Evolutionary conservation across 495 filamentous ascomycete species (phyloP), one percentile per base, ranked within the genome.

Genomic region (Bombardia bombarda): DNA sequence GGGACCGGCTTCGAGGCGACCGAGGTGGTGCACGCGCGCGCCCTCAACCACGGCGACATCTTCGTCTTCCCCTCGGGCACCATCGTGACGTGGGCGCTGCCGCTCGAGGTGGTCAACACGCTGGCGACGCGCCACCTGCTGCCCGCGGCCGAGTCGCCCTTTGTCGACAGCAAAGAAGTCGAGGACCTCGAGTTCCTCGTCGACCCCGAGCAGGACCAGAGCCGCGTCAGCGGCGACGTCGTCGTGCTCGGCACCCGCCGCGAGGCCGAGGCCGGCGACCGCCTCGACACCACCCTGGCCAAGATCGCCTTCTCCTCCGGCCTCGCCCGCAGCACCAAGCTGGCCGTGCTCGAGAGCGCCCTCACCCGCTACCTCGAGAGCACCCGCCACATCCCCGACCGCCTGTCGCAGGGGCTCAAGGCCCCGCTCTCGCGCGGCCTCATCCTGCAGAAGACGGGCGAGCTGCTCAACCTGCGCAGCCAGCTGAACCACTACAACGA

Each of bases 31-130:
- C 74, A 78, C 50, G 72, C 72, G 10, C 50, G 73, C 16, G 71
- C 71, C 0, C 62, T 73, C 23, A 77, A 74, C 45, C 58, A 67
- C 39, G 89, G 88, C 10, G 92, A 97, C 59, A 74, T 96, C 12
- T 96, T 97, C 50, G 80, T 98, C n/a, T 98, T 98, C 52, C 88
- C 92, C 4, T 95, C 90, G 1, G 92, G 92, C 3, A 93, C 88
- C n/a, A 77, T 96, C 4, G 92, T 97, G 7, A 77, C 86, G 22
- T 98, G 92, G 92, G 80, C 80, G 6, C 70, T 95, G 2, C 80
- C 85, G 0, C 72, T 86, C 40, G 77, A 79, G 23, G 75, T 85
- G 16, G 80, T 83, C 10, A 77, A 74, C 13, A 77, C 76, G 19
- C 65, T 97, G n/a, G 82, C 90, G 3, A 82, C 82, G 4, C 73